Conservation (phyloP, 1,284 basidiomycete species). For the Apiotrichum sp. region DNA sequence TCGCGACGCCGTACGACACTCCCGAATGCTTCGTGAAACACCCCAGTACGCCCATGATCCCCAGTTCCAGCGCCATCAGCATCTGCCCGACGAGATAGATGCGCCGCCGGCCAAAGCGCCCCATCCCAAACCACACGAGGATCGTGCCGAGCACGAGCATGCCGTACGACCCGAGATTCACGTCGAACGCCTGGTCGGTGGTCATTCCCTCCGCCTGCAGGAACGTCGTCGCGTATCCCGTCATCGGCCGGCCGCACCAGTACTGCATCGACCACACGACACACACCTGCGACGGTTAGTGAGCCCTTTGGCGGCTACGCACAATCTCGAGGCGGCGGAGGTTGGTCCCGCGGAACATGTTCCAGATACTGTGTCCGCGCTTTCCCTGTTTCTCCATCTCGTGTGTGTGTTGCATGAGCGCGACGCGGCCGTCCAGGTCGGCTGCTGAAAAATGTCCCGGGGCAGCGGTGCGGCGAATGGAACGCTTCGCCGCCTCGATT, state of each 20-base stretch:
- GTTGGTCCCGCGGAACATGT: conserved; percentile 49
- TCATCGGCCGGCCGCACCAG: conserved; percentile 7
- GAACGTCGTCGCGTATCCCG: background rate
- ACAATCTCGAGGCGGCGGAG: conserved; percentile 36
- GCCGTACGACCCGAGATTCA: background rate
- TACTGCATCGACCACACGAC: conserved; percentile 4
- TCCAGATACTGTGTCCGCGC: conserved; percentile 37
- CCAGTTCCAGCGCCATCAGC: conserved; percentile 12
- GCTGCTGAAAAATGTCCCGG: conserved; percentile 35
- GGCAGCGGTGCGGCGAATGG: conserved; percentile 45
- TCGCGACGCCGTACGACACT: conserved; percentile 31
- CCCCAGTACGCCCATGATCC: conserved; percentile 26
- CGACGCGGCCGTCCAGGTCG: conserved; percentile 46
- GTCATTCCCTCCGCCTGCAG: background rate
- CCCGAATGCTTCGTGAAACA: conserved; percentile 22
- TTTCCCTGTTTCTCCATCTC: conserved; percentile 34
- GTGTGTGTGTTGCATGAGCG: conserved; percentile 45
- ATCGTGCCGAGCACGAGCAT: conserved; percentile 2
- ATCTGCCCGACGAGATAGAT: conserved; percentile 23
- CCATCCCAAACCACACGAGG: conserved; percentile 2
- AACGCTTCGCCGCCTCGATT: conserved; percentile 48
- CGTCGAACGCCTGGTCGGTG: background rate
- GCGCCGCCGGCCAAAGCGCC: conserved; percentile 20
- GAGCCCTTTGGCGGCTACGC: background rate
- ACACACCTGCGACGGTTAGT: background rate